These are phyloP conservation scores for Penicillium sp. DNA, from an alignment of 2,329 filamentous ascomycete species.

Conservation along the genomic window DNA sequence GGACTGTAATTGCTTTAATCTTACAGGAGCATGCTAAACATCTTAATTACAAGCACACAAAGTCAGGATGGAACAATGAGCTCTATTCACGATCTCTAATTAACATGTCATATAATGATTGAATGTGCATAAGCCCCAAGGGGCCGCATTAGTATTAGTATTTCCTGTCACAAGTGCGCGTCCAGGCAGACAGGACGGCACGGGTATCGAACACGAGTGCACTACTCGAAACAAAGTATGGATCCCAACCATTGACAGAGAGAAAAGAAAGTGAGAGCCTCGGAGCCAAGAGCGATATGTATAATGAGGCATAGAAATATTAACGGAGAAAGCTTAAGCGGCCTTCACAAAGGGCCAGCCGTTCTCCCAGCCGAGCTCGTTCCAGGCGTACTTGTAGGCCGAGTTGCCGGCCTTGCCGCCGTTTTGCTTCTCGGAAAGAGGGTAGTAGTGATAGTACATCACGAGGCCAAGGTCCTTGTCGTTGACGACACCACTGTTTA, in stretches of 20 bases:
- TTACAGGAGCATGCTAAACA: not conserved
- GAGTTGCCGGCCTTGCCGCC: constrained; percentile 45
- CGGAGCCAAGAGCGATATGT: constrained; percentile 7
- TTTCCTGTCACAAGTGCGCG: constrained; percentile 5
- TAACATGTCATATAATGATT: constrained; percentile 3
- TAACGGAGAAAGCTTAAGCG: constrained; percentile 8
- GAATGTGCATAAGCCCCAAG: constrained; percentile 5
- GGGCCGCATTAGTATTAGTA: constrained; percentile 8
- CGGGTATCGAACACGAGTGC: constrained; percentile 18
- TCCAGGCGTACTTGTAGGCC: constrained; percentile 46
- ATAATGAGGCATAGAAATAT: constrained; percentile 5
- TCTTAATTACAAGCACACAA: not conserved
- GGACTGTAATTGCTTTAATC: constrained; percentile 31
- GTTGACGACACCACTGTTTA: constrained; percentile 27
- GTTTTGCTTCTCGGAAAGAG: constrained; percentile 45
- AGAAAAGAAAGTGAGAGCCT: constrained; percentile 7
- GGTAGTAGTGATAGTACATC: constrained; percentile 58
- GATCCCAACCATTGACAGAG: constrained; percentile 18
- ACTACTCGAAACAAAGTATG: constrained; percentile 13
- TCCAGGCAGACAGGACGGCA: constrained; percentile 5
- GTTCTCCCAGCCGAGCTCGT: constrained; percentile 39
- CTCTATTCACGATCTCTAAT: not conserved
- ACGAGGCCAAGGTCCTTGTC: constrained; percentile 46
- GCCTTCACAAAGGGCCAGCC: constrained; percentile 42
- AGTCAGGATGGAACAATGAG: not conserved